These are phyloP conservation scores for Calonectria ilicicola DNA, from an alignment of 2,329 filamentous ascomycete genomes.

Conservation along the genomic window DNA sequence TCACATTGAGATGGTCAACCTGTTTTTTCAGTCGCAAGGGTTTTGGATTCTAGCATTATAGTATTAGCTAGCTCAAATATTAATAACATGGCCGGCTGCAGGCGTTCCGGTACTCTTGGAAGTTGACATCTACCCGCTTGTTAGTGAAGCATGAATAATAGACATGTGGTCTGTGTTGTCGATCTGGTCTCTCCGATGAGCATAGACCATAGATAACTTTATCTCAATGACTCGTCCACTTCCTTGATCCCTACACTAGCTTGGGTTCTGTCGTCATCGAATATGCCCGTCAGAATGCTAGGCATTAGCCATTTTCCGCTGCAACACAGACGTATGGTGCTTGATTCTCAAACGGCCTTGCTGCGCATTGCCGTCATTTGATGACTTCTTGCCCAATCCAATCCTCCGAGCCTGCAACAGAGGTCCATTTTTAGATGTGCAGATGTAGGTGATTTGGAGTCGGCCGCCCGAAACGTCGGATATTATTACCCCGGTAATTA, in stretches of 20 bases:
- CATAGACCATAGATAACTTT: neutral
- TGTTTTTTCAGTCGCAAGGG: constrained; percentile 11
- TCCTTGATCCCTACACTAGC: neutral
- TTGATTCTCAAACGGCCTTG: too few relatives aligned
- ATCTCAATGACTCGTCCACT: neutral
- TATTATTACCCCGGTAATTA: neutral
- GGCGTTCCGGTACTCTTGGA: constrained; percentile 40
- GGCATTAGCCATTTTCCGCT: neutral
- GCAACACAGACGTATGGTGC: neutral
- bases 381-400: neutral
- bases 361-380: neutral
- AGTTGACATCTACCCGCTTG: neutral
- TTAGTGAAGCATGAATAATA: neutral
- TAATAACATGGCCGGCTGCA: constrained; percentile 41
- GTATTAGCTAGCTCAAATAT: constrained; percentile 33
- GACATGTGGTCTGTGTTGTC: neutral
- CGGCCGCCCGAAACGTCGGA: neutral
- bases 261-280: neutral
- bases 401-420: neutral
- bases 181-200: neutral
- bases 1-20: constrained; percentile 17
- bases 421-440: neutral
- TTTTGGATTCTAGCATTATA: constrained; percentile 25
- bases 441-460: neutral
- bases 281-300: neutral